Evolutionary conservation across 208 protist species (phyloP).

Genomic region (Strigomonas culicis): DNA sequence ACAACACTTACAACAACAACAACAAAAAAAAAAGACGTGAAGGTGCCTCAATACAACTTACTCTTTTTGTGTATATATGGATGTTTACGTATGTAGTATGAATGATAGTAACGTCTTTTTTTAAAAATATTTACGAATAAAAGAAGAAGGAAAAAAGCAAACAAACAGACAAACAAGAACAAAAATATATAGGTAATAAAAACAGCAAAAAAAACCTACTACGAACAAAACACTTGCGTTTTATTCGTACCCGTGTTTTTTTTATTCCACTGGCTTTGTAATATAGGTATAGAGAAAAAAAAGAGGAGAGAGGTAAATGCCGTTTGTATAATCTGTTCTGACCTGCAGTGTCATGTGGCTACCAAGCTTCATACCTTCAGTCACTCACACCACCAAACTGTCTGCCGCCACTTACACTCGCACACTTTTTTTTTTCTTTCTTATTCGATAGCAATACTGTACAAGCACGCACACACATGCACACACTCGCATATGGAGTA

Average conservation of each 20-base stretch:
- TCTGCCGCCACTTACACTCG: not conserved
- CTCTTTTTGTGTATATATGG: not conserved
- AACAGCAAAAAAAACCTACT: conserved; percentile 8
- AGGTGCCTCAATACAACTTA: not conserved
- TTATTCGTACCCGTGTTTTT: not conserved
- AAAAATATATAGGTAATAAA: conserved; percentile 9
- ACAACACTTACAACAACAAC: conserved; percentile 13
- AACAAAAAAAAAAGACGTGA: conserved; percentile 15
- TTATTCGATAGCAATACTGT: conserved; percentile 2
- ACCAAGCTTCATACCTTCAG: too few relatives aligned
- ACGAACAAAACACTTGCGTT: not conserved
- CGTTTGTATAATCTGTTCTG: not conserved
- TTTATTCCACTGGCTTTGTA: not conserved
- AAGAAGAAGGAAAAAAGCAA: conserved; percentile 22
- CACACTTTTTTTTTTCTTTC: conserved; percentile 2
- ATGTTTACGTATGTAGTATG: not conserved
- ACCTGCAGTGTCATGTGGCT: not conserved
- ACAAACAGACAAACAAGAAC: conserved; percentile 19
- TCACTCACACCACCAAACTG: not conserved
- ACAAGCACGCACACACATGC: conserved; percentile 13
- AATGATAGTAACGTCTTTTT: conserved; percentile 7
- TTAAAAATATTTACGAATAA: conserved; percentile 6
- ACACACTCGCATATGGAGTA: conserved; percentile 1
- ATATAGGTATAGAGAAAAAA: not conserved
- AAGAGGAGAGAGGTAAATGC: not conserved